Percentiles rank a stretch among this genome's conserved stretches.
Conservation (phyloP, 257 asterid species). For the Osmanthus fragrans region DNA sequence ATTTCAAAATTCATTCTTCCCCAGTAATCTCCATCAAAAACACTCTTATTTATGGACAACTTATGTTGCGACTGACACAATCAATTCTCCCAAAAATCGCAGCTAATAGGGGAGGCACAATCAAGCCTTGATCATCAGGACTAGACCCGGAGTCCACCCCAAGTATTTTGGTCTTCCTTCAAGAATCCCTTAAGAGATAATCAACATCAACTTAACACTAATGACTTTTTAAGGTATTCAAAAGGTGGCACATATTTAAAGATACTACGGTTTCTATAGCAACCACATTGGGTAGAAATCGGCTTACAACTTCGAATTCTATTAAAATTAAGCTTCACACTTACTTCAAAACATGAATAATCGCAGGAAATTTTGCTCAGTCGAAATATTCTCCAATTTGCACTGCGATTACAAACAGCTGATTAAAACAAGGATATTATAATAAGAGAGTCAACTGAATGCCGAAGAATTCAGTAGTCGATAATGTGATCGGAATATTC, state of each 20-base stretch:
- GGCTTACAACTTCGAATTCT: too few relatives aligned
- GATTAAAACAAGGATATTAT: conserved; percentile 1
- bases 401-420: conserved; percentile 25
- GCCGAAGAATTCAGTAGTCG: conserved; percentile 12
- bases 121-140: neutral
- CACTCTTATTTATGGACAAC: neutral
- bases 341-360: conserved; percentile 74
- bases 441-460: neutral
- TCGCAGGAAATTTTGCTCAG: conserved; percentile 50
- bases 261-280: neutral
- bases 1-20: too few relatives aligned
- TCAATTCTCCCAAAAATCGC: neutral
- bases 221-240: neutral
- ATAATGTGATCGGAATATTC: neutral
- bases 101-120: neutral
- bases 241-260: neutral
- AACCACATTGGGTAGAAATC: too few relatives aligned
- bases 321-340: conserved; percentile 4
- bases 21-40: too few relatives aligned
- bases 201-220: too few relatives aligned
- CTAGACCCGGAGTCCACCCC: neutral
- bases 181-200: too few relatives aligned
- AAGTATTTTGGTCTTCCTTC: too few relatives aligned
- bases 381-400: conserved; percentile 23
- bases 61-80: neutral